A percentile compares a stretch with the other conserved stretches of the same genome.
Conservation (phyloP, 2,329 filamentous ascomycete species). For the Lachnellula hyalina region DNA sequence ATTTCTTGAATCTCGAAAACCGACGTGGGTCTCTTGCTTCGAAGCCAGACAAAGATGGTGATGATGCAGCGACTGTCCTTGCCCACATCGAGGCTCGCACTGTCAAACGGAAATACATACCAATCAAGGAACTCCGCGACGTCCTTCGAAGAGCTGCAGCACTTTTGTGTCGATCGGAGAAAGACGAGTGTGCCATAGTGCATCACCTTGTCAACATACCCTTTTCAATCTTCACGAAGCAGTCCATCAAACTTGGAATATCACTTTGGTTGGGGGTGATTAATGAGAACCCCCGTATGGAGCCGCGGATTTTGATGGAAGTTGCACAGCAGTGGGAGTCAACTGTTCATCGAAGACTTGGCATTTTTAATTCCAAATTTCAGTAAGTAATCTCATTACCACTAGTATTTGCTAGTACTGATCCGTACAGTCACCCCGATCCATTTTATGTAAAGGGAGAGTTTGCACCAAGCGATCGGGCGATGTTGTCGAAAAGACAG, state of each 20-base stretch:
- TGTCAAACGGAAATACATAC: conserved; percentile 61
- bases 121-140: conserved; percentile 71
- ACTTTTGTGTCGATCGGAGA: conserved; percentile 72
- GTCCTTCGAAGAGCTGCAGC: conserved; percentile 80
- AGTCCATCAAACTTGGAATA: conserved; percentile 91
- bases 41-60: conserved; percentile 47
- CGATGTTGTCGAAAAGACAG: conserved; percentile 66
- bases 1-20: conserved; percentile 50
- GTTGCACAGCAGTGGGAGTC: conserved; percentile 88
- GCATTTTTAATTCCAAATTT: conserved; percentile 72
- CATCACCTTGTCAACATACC: conserved; percentile 89
- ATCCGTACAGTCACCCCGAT: conserved; percentile 58
- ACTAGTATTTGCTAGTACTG: conserved; percentile 28
- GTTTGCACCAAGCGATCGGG: conserved; percentile 84
- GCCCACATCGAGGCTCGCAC: conserved; percentile 69
- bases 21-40: conserved; percentile 38
- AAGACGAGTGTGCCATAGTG: conserved; percentile 71
- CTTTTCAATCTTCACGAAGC: conserved; percentile 87
- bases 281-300: conserved; percentile 87
- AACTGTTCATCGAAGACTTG: conserved; percentile 70
- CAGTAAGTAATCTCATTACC: conserved; percentile 41
- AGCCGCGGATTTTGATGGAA: conserved; percentile 78
- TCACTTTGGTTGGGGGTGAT: conserved; percentile 96
- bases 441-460: conserved; percentile 90
- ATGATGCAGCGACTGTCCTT: conserved; percentile 60